Evolutionary conservation across 2,329 filamentous ascomycete species (phyloP).

Genomic region (Pseudogymnoascus sp.): DNA sequence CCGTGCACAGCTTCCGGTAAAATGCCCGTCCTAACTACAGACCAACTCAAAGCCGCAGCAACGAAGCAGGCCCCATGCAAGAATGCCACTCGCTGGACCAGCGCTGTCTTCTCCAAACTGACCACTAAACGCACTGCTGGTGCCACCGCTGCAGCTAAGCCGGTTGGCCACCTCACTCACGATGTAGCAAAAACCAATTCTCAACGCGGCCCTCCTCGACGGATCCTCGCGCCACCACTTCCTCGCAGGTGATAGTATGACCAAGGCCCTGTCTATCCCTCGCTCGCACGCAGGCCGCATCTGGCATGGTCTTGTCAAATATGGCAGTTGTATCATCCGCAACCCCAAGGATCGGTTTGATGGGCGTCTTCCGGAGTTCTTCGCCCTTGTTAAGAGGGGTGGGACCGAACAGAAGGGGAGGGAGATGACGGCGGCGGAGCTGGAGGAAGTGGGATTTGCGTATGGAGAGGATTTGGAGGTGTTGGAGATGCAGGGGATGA

Average conservation of each 20-base stretch:
- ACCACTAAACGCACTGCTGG: background rate
- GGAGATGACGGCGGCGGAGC: background rate
- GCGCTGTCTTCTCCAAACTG: background rate
- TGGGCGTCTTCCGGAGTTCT: background rate
- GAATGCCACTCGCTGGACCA: background rate
- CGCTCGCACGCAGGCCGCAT: background rate
- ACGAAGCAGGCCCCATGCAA: background rate
- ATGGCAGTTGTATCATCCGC: background rate
- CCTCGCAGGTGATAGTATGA: background rate
- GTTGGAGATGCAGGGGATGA: background rate
- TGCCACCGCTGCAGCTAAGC: background rate
- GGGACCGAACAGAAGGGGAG: background rate
- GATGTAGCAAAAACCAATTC: background rate
- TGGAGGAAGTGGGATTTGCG: background rate
- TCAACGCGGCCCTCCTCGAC: background rate
- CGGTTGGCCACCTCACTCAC: background rate
- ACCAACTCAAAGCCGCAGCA: background rate
- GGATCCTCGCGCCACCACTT: background rate
- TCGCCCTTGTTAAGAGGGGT: background rate
- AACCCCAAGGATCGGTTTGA: background rate
- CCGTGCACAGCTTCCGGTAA: background rate
- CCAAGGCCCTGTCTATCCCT: background rate
- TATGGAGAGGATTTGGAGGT: background rate
- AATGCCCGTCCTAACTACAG: background rate
- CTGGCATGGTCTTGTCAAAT: background rate